Evolutionary conservation across 768 basidiomycete species (phyloP).

Genomic region (Mycena chlorophos): DNA sequence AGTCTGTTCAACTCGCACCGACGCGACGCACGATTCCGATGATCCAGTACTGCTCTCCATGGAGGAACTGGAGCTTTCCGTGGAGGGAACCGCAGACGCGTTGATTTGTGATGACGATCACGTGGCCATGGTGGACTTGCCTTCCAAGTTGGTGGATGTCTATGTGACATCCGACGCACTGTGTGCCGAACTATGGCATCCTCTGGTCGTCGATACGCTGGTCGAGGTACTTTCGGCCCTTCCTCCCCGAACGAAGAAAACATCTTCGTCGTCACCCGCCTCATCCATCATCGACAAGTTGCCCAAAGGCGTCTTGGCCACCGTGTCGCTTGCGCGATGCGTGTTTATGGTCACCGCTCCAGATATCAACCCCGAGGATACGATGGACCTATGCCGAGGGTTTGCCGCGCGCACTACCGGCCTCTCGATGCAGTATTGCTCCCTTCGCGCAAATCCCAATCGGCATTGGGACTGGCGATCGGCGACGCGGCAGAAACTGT

Average conservation of each 20-base stretch:
- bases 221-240: constrained; percentile 47
- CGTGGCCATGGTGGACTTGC: constrained; percentile 42
- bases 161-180: constrained; percentile 56
- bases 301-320: constrained; percentile 55
- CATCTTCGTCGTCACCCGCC: constrained; percentile 10
- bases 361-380: constrained; percentile 76
- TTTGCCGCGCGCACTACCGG: constrained; percentile 56
- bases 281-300: constrained; percentile 40
- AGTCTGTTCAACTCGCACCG: constrained; percentile 41
- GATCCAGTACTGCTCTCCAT: constrained; percentile 58
- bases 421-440: constrained; percentile 56
- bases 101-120: constrained; percentile 48
- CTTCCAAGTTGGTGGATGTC: constrained; percentile 46
- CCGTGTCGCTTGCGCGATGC: constrained; percentile 60
- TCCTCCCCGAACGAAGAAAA: constrained; percentile 23
- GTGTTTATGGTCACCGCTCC: constrained; percentile 72
- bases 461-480: constrained; percentile 40
- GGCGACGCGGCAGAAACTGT: constrained; percentile 53
- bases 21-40: constrained; percentile 31
- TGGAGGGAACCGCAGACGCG: constrained; percentile 48
- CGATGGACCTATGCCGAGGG: constrained; percentile 66
- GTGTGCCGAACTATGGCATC: constrained; percentile 69
- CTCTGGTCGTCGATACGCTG: constrained; percentile 54
- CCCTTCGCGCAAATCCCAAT: constrained; percentile 42
- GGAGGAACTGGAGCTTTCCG: constrained; percentile 53